phyloP scores from a whole-genome alignment of 2,329 filamentous ascomycete genomes.

The Celoporthe dispersa region DNA sequence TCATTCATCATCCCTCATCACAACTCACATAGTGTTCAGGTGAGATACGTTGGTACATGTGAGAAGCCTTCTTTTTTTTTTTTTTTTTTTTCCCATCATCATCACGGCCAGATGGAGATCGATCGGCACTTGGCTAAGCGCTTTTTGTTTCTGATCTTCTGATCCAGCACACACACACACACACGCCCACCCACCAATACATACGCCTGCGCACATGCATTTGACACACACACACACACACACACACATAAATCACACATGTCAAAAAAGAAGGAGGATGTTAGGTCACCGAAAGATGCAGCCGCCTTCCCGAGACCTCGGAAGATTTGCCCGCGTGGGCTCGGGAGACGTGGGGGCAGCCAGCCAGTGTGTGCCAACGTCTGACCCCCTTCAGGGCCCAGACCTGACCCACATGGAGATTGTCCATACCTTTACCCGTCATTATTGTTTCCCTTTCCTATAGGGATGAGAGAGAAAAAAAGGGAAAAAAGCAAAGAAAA shows the following conservation, averaged over 20 bases:
- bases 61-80: background rate
- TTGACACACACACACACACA: background rate
- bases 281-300: background rate
- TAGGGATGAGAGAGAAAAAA: no score
- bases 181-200: background rate
- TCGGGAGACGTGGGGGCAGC: background rate
- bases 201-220: background rate
- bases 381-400: background rate
- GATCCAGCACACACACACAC: background rate
- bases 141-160: background rate
- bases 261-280: background rate
- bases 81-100: no score
- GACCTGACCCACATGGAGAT: background rate
- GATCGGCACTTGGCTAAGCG: background rate
- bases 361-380: background rate
- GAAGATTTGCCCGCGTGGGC: background rate
- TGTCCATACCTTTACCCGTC: no score
- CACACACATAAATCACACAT: background rate
- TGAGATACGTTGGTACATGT: background rate
- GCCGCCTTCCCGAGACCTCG: background rate
- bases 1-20: background rate
- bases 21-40: background rate
- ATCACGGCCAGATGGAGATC: background rate
- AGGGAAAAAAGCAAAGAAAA: no score
- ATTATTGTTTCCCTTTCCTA: no score